Evolutionary conservation across 1,139 yeast genomes (phyloP).

Genomic region (Lodderomyces margitis): DNA sequence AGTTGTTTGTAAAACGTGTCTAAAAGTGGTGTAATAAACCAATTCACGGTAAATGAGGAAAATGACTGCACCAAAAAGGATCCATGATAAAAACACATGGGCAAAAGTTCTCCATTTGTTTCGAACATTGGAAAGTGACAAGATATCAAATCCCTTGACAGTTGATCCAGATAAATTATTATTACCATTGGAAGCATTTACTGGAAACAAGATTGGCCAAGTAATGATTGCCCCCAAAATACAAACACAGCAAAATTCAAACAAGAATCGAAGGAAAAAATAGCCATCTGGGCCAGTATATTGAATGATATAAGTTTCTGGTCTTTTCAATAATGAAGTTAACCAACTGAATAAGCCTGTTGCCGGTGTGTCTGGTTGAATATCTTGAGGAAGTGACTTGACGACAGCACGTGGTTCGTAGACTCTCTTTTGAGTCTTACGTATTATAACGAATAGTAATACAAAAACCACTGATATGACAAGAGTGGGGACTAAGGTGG

Average conservation of each 20-base stretch:
- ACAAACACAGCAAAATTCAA: conserved; percentile 58
- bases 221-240: conserved; percentile 61
- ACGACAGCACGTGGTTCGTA: conserved; percentile 78
- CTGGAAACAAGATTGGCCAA: conserved; percentile 81
- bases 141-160: conserved; percentile 51
- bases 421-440: conserved; percentile 65
- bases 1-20: conserved; percentile 67
- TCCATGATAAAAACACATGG: conserved; percentile 71
- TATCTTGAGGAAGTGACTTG: conserved; percentile 36
- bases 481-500: conserved; percentile 38
- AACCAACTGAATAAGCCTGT: conserved; percentile 58
- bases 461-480: conserved; percentile 58
- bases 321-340: conserved; percentile 46
- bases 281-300: conserved; percentile 89
- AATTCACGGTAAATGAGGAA: conserved; percentile 70
- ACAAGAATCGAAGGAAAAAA: conserved; percentile 74
- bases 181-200: conserved; percentile 80
- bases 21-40: conserved; percentile 61
- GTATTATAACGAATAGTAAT: conserved; percentile 54
- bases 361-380: conserved; percentile 56
- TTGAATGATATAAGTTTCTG: conserved; percentile 69
- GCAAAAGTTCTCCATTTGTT: conserved; percentile 64
- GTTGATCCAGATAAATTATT: conserved; percentile 26
- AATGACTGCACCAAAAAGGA: conserved; percentile 56
- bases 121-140: conserved; percentile 63